phyloP scores from a whole-genome alignment of 371 early-diverging fungal species.

The Mucor irregularis region DNA sequence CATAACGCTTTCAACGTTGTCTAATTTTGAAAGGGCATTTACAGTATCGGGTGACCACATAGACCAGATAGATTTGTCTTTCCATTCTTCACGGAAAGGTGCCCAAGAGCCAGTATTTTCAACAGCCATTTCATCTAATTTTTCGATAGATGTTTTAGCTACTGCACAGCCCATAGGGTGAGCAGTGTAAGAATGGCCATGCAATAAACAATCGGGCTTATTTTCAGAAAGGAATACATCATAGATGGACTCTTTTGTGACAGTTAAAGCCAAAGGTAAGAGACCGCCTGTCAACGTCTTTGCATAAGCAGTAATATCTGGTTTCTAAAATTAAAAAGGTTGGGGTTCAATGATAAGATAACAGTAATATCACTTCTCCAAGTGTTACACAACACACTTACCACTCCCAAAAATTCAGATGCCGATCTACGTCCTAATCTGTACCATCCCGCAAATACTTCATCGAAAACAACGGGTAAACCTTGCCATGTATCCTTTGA shows the following conservation, averaged over 20 bases:
- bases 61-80: conserved; percentile 47
- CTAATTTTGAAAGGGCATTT: conserved; percentile 52
- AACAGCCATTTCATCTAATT: conserved; percentile 45
- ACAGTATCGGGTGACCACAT: conserved; percentile 58
- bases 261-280: conserved; percentile 71
- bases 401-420: conserved; percentile 66
- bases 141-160: conserved; percentile 62
- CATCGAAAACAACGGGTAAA: conserved; percentile 81
- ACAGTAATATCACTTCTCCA: no score
- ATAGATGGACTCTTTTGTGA: conserved; percentile 69
- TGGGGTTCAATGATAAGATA: conserved; percentile 8
- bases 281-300: conserved; percentile 82
- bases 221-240: conserved; percentile 63
- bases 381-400: conserved; percentile 44
- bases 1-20: conserved; percentile 71
- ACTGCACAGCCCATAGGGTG: conserved; percentile 84
- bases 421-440: conserved; percentile 70
- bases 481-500: conserved; percentile 50
- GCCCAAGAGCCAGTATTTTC: conserved; percentile 22
- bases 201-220: conserved; percentile 75
- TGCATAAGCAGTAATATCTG: conserved; percentile 81
- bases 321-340: conserved; percentile 41
- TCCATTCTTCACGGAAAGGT: conserved; percentile 48
- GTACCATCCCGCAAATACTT: conserved; percentile 83
- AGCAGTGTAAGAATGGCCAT: conserved; percentile 87